Conservation (phyloP, 257 asterid species). For the Fraxinus quadrangulata region DNA sequence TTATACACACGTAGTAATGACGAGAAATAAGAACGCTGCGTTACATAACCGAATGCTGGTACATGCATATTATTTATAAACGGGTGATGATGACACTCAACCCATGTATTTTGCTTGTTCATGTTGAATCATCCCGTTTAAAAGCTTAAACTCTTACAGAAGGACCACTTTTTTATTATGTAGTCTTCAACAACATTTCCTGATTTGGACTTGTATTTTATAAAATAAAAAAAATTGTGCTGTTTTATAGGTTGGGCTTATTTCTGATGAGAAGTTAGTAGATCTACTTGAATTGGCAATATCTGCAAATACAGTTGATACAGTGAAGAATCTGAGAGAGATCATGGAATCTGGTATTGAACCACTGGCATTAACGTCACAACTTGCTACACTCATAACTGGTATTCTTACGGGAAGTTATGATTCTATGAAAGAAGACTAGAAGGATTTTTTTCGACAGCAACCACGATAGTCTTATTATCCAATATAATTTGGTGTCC, state of each 20-base stretch:
- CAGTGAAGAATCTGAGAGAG: constrained; percentile 88
- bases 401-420: constrained; percentile 93
- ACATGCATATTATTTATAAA: too few species aligned
- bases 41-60: too few species aligned
- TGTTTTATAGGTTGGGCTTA: constrained; percentile 76
- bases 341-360: constrained; percentile 91
- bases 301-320: constrained; percentile 90
- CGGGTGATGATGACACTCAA: too few species aligned
- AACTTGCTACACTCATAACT: constrained; percentile 91
- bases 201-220: not conserved
- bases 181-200: too few species aligned
- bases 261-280: constrained; percentile 86
- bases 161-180: too few species aligned
- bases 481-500: constrained; percentile 17
- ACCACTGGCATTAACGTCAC: constrained; percentile 94
- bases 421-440: constrained; percentile 60
- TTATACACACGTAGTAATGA: too few species aligned
- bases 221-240: not conserved
- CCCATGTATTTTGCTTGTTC: too few species aligned
- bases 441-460: constrained; percentile 69
- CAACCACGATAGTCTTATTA: constrained; percentile 55
- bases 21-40: too few species aligned
- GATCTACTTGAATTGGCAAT: constrained; percentile 91
- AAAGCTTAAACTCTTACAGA: too few species aligned
- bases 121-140: too few species aligned